Evolutionary conservation across 108 stramenopile genomes (phyloP).

Genomic region (Fistulifera pelliculosa): DNA sequence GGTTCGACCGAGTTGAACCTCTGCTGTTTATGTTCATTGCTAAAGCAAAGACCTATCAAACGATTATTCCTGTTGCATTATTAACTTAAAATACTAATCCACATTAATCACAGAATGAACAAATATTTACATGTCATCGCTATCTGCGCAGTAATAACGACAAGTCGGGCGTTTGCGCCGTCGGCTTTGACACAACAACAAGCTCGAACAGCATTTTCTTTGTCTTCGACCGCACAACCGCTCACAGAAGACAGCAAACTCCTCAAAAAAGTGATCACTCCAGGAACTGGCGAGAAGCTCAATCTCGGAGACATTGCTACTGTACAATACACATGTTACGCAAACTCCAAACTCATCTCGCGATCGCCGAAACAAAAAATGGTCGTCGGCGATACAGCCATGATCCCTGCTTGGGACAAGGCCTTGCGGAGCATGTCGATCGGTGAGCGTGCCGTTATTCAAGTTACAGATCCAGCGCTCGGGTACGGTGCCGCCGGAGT

Average conservation of each 20-base stretch:
- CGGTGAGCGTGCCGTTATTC: slow-evolving; percentile 59
- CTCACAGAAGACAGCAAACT: slow-evolving; percentile 14
- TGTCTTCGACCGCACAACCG: slow-evolving; percentile 1
- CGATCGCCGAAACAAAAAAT: slow-evolving; percentile 29
- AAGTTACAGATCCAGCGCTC: slow-evolving; percentile 45
- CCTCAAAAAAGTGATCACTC: slow-evolving; percentile 29
- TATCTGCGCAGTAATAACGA: too few species aligned
- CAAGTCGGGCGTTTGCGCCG: not conserved
- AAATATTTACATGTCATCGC: too few species aligned
- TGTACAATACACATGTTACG: slow-evolving; percentile 41
- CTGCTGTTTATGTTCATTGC: too few species aligned
- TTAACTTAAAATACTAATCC: too few species aligned
- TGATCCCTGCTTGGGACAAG: slow-evolving; percentile 75
- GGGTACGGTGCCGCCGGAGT: slow-evolving; percentile 64
- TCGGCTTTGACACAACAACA: not conserved
- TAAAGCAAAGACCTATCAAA: too few species aligned
- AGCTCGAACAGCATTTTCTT: not conserved
- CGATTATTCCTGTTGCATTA: too few species aligned
- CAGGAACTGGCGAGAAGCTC: slow-evolving; percentile 12
- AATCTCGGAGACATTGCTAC: slow-evolving; percentile 42
- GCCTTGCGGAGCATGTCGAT: slow-evolving; percentile 59
- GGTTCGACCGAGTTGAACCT: too few species aligned
- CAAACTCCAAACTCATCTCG: slow-evolving; percentile 17
- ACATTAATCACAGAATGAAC: too few species aligned
- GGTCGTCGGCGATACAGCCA: slow-evolving; percentile 57